Evolutionary conservation across 805 yeast genomes (phyloP), one percentile per base, ranked within the genome.

Genomic region (Starmerella bombi): DNA sequence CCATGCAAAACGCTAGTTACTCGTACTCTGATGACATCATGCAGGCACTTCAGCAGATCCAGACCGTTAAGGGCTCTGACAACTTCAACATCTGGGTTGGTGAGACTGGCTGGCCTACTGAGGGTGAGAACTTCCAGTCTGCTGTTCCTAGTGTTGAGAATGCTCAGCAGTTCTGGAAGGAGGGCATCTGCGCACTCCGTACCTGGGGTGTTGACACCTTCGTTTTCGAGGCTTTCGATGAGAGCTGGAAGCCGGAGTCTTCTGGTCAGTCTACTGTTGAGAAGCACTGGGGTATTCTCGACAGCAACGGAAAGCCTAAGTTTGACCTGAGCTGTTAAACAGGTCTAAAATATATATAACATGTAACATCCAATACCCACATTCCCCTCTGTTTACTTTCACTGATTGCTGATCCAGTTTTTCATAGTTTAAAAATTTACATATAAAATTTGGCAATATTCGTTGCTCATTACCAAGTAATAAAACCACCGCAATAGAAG

Each of bases 71-170:
- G 71, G 95, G 94, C 48, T 65, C 80, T 45, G 77, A 88, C 44
- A 86, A 84, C 63, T 72, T 88, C 55, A 71, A 75, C 43, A 84
- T 86, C 71, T 86, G 88, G 85, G 91, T 85, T 56, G 95, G 96
- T 63, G 95, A 86, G 70, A 85, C 96, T 50, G 95, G 96, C 54
- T 85, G 95, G 94, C 93, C 95, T 60, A 72, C 94, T 25, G 75
- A 70, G 5, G 96, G 96, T 62, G 74, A 83, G 45, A 63, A 66
- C 58, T 85, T 64, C 55, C 84, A 75, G 58, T 44, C 56, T 50
- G 66, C 95, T 38, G 59, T 62, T 22, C 95, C 96, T 55, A 60
- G 77, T 54, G 70, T 74, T 42, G 67, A 58, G 30, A 84, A 84
- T 56, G 97, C 97, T 44, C 66, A 70, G 55, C 61, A 63, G 52